Base-by-base conservation (phyloP, 495 filamentous ascomycete species). In the Tuber magnatum region DNA sequence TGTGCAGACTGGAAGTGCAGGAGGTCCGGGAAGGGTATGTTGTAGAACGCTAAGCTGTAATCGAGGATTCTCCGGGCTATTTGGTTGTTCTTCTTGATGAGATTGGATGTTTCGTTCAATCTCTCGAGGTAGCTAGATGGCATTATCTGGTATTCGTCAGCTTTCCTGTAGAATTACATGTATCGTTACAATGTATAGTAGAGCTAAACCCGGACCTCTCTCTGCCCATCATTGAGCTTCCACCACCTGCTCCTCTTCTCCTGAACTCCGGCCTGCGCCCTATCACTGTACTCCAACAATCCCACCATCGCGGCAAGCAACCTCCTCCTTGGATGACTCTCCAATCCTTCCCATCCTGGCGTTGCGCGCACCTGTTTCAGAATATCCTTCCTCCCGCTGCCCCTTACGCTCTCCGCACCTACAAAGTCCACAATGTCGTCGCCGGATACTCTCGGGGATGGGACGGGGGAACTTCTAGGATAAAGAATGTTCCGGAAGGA, bases 251-350 rank as follows among this genome's bases (percentile, higher is more conserved):
- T 73, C 51, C 78, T 80, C 71, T 82, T 80, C 43, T 76, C 77
- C 72, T 77, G 46, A 24, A 84, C 68, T 61, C 78, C 80, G 22
- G 71, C 78, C 48, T 77, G 73, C 48, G 81, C 74, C 35, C 70
- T 79, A 41, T 82, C 75, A 24, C 74, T 78, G 46, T 84, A 84
- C 35, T 75, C 71, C 28, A 78, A 76, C 69, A 82, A 83, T 14
- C 83, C 82, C 42, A 80, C 77, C 22, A 84, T 74, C 5, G 83
- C 83, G 14, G 82, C 79, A 32, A 84, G 77, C 6, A 83, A 74
- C 41, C 82, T 77, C 32, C 79, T 76, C 44, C 81, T 81, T 14
- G 80, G 75, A 46, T 84, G 83, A 71, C 76, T 75, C 35, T 72
- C 72, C 65, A 75, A 70, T 39, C 70, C 61, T 32, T 79, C 77